Evolutionary conservation across 148 eudicot species (phyloP).

Genomic region (Tetragonia tetragonoides): DNA sequence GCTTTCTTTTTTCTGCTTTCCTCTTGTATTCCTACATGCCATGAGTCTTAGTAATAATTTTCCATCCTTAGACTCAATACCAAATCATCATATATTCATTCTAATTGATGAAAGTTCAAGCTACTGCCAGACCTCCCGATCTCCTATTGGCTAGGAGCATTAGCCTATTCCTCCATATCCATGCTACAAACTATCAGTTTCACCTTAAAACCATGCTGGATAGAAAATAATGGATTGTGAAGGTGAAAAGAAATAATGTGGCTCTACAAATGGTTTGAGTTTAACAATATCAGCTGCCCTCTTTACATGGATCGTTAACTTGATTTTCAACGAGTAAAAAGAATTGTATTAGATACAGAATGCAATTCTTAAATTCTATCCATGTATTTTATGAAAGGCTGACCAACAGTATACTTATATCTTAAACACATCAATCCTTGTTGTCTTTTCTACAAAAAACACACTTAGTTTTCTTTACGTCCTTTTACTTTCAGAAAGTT

Average conservation of each 20-base stretch:
- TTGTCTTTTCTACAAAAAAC: not conserved
- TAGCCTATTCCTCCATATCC: not conserved
- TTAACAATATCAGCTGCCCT: too few species aligned
- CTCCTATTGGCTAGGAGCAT: not conserved
- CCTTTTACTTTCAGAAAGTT: not conserved
- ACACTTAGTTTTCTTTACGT: not conserved
- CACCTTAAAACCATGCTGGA: not conserved
- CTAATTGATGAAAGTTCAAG: not conserved
- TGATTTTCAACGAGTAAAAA: too few species aligned
- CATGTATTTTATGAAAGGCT: too few species aligned
- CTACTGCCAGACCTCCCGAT: not conserved
- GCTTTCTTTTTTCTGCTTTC: not conserved
- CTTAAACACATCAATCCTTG: not conserved
- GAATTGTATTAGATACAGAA: too few species aligned
- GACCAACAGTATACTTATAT: too few species aligned
- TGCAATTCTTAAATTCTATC: too few species aligned
- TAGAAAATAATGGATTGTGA: not conserved
- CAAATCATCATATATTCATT: constrained; percentile 5
- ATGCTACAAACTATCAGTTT: not conserved
- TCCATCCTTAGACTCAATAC: too few species aligned
- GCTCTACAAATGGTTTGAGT: too few species aligned
- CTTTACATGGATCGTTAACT: too few species aligned
- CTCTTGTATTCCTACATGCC: not conserved
- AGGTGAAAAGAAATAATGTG: too few species aligned
- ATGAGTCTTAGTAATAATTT: not conserved